These are phyloP conservation scores for Cerrena zonata DNA, from an alignment of 1,284 basidiomycete species.

Conservation along the genomic window DNA sequence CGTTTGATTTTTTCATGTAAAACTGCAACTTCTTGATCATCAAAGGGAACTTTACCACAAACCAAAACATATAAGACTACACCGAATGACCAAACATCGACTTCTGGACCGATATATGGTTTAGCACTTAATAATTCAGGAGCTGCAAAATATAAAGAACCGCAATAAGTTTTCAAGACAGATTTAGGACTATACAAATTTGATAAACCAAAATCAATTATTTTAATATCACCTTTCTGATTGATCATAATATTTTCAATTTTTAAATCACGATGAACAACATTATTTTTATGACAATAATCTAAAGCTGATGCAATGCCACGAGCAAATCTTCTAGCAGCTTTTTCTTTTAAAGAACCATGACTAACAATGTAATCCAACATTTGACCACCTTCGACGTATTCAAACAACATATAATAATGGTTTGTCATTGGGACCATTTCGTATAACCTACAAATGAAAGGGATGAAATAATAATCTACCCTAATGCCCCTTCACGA, in stretches of 20 bases:
- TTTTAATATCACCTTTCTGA: slow-evolving; percentile 98
- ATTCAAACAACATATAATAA: slow-evolving; percentile 99
- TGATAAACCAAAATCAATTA: slow-evolving; percentile 97
- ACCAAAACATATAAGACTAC: slow-evolving; percentile 97
- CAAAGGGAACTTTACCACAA: slow-evolving; percentile 97
- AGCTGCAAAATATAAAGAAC: slow-evolving; percentile 95
- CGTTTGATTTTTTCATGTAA: slow-evolving; percentile 98
- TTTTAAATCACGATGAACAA: slow-evolving; percentile 96
- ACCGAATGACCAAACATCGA: slow-evolving; percentile 98
- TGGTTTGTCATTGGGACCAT: slow-evolving; percentile 94
- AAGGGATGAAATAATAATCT: slow-evolving; percentile 96
- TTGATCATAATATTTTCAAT: slow-evolving; percentile 99
- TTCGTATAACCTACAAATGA: slow-evolving; percentile 98
- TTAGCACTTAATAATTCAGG: slow-evolving; percentile 95
- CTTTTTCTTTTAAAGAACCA: slow-evolving; percentile 89
- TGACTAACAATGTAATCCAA: slow-evolving; percentile 99
- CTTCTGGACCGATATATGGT: slow-evolving; percentile 94
- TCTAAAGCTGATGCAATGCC: slow-evolving; percentile 95
- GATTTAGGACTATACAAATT: slow-evolving; percentile 86
- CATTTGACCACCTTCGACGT: slow-evolving; percentile 98
- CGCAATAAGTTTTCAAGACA: slow-evolving; percentile 93
- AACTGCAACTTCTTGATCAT: slow-evolving; percentile 98
- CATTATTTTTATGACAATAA: slow-evolving; percentile 95
- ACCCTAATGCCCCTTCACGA: slow-evolving; percentile 85
- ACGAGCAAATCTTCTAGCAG: slow-evolving; percentile 92